Base-by-base conservation (phyloP, 495 filamentous ascomycete genomes). In the Bryoglossum gracile region DNA sequence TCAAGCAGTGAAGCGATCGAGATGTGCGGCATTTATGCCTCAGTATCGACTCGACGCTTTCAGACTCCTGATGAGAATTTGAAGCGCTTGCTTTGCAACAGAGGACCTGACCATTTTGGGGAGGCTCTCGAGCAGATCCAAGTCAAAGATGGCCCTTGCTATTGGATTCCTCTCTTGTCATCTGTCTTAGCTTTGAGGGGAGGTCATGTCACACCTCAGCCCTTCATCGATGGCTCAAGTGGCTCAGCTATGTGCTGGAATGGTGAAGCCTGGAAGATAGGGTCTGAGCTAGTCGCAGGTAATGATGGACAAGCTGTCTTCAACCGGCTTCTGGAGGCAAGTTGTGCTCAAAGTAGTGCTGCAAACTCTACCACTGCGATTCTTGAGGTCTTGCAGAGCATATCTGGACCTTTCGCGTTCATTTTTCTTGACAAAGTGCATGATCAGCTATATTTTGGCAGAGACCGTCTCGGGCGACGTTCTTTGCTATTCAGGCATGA, bases 171-270 rank as follows among this genome's bases (percentile, higher is more conserved):
- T 14, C 84, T 91, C 56, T 72, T 80, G 3, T 89, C 92, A 11
- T 94, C 86, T 3, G 92, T 99, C 1, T 76, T 99, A 4, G 78
- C 89, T 3, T 71, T 99, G 16, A 77, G 92, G 55, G 91, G 92
- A 17, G 73, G 81, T 28, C 70, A 76, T 49, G 57, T 94, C 37
- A 76, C 82, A 14, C 60, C 65, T 11, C 92, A 99, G 57, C 92
- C 92, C 0, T 74, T 94, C 16, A 64, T 73, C 32, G 80, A 87
- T 55, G 14, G 55, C 3, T 48, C 54, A 2, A 76, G 72, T n/a
- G 74, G 74, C 16, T 91, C 86, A 8, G 70, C 87, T 10, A 72
- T 99, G 13, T 96, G 91, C 72, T 99, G 92, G 91, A 97, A 97
- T 57, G 92, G 92, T n/a, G 92, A 99, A 62, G 94, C 89, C 8